These are phyloP conservation scores for Mollisia scopiformis DNA, from an alignment of 2,329 filamentous ascomycete genomes.

Conservation along the genomic window DNA sequence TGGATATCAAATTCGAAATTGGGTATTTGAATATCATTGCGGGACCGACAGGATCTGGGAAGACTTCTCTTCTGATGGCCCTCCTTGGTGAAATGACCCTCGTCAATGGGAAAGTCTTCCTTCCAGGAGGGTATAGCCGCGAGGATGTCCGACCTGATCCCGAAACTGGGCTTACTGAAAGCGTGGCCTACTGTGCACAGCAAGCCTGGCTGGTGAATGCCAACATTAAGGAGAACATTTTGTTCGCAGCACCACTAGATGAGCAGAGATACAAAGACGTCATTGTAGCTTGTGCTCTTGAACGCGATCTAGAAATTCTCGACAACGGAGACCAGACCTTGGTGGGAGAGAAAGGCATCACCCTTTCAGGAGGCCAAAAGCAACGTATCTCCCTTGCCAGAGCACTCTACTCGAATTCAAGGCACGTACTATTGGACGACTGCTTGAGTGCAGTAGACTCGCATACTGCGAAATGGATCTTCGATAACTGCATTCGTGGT, in stretches of 20 bases:
- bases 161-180: slow-evolving; percentile 85
- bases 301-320: slow-evolving; percentile 89
- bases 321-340: slow-evolving; percentile 91
- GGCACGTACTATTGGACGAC: slow-evolving; percentile 89
- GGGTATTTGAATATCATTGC: slow-evolving; percentile 91
- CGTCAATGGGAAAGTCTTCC: slow-evolving; percentile 76
- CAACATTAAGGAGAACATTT: slow-evolving; percentile 93
- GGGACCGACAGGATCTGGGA: slow-evolving; percentile 91
- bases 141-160: slow-evolving; percentile 83
- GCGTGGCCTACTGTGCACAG: slow-evolving; percentile 94
- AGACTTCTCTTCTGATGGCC: slow-evolving; percentile 95
- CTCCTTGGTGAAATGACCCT: slow-evolving; percentile 95
- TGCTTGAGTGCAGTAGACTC: slow-evolving; percentile 96
- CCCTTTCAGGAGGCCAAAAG: slow-evolving; percentile 94
- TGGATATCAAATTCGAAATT: slow-evolving; percentile 81
- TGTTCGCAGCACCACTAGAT: slow-evolving; percentile 83
- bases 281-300: slow-evolving; percentile 85
- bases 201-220: slow-evolving; percentile 97
- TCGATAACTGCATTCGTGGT: slow-evolving; percentile 87
- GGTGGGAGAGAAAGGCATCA: slow-evolving; percentile 96
- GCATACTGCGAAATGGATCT: slow-evolving; percentile 98
- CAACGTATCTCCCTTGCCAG: slow-evolving; percentile 96
- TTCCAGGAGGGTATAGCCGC: slow-evolving; percentile 77
- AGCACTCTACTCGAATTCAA: slow-evolving; percentile 93
- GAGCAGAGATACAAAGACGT: slow-evolving; percentile 85